phyloP scores from a whole-genome alignment of 331 rosid species.

The Erythrophleum ivorense region DNA sequence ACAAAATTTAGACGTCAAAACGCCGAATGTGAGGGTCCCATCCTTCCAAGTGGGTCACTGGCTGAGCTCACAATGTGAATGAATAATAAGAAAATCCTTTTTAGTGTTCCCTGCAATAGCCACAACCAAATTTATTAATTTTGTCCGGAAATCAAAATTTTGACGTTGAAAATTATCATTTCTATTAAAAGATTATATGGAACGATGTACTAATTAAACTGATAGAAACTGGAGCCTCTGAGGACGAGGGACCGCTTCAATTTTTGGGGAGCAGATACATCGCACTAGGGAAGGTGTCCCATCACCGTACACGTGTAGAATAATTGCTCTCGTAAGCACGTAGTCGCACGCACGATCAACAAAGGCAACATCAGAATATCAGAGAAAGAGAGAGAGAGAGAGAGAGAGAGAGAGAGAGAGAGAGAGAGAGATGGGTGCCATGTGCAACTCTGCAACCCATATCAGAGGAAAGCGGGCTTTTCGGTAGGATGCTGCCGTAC shows the following conservation, averaged over 20 bases:
- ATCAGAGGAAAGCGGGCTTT: slow-evolving; percentile 37
- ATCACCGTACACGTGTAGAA: slow-evolving; percentile 56
- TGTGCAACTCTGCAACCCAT: slow-evolving; percentile 47
- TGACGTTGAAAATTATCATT: no score
- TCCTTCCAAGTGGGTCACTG: not conserved
- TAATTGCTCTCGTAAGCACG: slow-evolving; percentile 34
- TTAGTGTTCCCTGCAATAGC: slow-evolving; percentile 20
- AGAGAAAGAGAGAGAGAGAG: no score
- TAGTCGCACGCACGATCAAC: slow-evolving; percentile 44
- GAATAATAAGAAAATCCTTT: not conserved
- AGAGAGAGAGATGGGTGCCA: slow-evolving; percentile 19
- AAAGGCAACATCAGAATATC: slow-evolving; percentile 22
- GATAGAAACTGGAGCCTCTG: not conserved
- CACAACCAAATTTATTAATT: slow-evolving; percentile 30
- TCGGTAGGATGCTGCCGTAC: slow-evolving; percentile 40
- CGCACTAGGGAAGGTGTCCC: not conserved
- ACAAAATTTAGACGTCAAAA: slow-evolving; percentile 17
- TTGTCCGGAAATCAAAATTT: not conserved
- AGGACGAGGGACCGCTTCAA: slow-evolving; percentile 10
- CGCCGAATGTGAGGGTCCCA: slow-evolving; percentile 15
- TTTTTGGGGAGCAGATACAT: not conserved
- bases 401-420: not conserved
- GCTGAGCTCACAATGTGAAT: slow-evolving; percentile 18
- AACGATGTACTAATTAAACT: not conserved
- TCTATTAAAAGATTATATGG: no score